Percentiles rank a stretch among this genome's conserved stretches.
These are phyloP conservation scores for Mycena polygramma DNA, from an alignment of 768 basidiomycete species.

Conservation along the genomic window DNA sequence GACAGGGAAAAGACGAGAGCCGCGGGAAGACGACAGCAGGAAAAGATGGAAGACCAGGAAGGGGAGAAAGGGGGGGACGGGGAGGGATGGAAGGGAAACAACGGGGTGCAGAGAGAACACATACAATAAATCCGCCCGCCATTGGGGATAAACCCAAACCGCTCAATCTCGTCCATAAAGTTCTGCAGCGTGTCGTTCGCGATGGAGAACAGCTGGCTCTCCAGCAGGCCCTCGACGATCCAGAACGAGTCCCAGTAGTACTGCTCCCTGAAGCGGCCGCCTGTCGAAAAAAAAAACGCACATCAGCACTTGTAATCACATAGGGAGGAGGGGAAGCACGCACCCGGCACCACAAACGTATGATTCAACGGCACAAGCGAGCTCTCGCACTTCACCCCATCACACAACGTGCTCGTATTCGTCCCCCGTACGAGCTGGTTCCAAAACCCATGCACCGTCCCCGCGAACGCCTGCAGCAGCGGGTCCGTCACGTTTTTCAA, in stretches of 20 bases:
- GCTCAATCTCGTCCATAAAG: slow-evolving; percentile 93
- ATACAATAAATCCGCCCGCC: slow-evolving; percentile 92
- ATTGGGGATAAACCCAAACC: slow-evolving; percentile 93
- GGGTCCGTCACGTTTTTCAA: slow-evolving; percentile 78
- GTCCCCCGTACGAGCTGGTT: slow-evolving; percentile 81
- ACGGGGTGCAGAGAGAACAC: slow-evolving; percentile 25
- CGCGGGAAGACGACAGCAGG: too few relatives aligned
- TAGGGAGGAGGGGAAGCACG: slow-evolving; percentile 40
- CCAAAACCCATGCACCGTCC: slow-evolving; percentile 92
- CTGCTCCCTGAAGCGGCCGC: slow-evolving; percentile 85
- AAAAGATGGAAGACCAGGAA: too few relatives aligned
- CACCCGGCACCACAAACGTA: slow-evolving; percentile 92
- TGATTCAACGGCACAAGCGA: slow-evolving; percentile 91
- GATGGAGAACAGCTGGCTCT: slow-evolving; percentile 79
- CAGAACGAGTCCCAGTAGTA: slow-evolving; percentile 85
- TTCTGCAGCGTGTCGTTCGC: slow-evolving; percentile 87
- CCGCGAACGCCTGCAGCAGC: slow-evolving; percentile 76
- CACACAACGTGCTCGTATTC: slow-evolving; percentile 73
- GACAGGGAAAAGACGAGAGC: too few relatives aligned
- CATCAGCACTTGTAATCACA: background rate
- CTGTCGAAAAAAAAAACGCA: slow-evolving; percentile 42
- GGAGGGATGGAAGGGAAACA: background rate
- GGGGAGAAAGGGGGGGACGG: too few relatives aligned
- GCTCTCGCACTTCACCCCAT: slow-evolving; percentile 77
- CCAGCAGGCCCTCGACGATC: slow-evolving; percentile 89